A percentile compares a stretch with the other conserved stretches of the same genome.
Conservation (phyloP, 768 basidiomycete species). For the Leccinum aurantiacum region DNA sequence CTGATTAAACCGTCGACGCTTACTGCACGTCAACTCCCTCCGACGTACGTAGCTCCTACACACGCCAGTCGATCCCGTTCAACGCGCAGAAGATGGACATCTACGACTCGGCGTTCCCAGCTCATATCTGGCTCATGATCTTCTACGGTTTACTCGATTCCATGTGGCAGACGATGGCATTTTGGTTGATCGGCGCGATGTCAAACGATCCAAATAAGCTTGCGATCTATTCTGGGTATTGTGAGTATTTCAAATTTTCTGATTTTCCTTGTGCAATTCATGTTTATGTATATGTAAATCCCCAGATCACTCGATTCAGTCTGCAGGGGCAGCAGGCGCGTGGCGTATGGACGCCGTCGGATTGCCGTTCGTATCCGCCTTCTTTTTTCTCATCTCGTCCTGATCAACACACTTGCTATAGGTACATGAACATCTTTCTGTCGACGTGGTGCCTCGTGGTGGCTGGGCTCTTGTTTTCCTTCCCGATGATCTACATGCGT, state of each 20-base stretch:
- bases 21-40: neutral
- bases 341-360: conserved; percentile 71
- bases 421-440: conserved; percentile 68
- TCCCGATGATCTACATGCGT: conserved; percentile 73
- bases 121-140: conserved; percentile 58
- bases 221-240: conserved; percentile 76
- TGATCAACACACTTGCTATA: conserved; percentile 4
- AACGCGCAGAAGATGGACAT: conserved; percentile 56
- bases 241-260: conserved; percentile 57
- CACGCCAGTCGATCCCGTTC: conserved; percentile 48
- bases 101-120: conserved; percentile 20
- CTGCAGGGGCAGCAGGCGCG: conserved; percentile 67
- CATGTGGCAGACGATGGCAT: conserved; percentile 79
- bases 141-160: conserved; percentile 72
- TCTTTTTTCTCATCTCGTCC: neutral
- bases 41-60: conserved; percentile 45
- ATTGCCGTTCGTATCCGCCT: conserved; percentile 50
- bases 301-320: conserved; percentile 70
- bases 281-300: neutral
- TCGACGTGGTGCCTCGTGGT: conserved; percentile 71
- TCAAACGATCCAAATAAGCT: conserved; percentile 77
- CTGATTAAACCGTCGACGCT: neutral
- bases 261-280: neutral
- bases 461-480: conserved; percentile 58
- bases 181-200: conserved; percentile 84